A percentile compares a stretch with the other conserved stretches of the same genome.
phyloP scores from a whole-genome alignment of 352 stramenopile genomes.

The Globisporangium solare region DNA sequence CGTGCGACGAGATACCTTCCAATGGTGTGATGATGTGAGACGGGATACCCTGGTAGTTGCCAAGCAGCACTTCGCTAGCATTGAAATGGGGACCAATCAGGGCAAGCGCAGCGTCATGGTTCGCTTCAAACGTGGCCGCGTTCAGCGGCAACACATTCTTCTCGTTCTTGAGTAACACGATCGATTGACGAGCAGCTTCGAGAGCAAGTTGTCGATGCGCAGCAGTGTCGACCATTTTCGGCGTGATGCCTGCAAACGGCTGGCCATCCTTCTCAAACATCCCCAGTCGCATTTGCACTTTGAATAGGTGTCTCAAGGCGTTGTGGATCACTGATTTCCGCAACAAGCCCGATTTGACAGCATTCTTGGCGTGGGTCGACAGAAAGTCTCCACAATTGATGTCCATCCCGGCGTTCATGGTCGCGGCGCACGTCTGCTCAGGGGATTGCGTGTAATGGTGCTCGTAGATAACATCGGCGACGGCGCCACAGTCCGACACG shows the following conservation, averaged over 20 bases:
- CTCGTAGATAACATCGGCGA: constrained; percentile 68
- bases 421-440: constrained; percentile 45
- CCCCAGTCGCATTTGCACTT: constrained; percentile 85
- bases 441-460: constrained; percentile 81
- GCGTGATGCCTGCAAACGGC: constrained; percentile 51
- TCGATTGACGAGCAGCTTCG: constrained; percentile 60
- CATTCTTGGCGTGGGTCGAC: constrained; percentile 47
- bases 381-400: constrained; percentile 84
- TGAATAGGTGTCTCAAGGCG: constrained; percentile 76
- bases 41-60: constrained; percentile 71
- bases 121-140: constrained; percentile 13
- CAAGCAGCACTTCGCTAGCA: constrained; percentile 45
- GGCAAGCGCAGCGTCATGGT: constrained; percentile 25
- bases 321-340: constrained; percentile 47
- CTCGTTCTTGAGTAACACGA: constrained; percentile 91
- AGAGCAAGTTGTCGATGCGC: constrained; percentile 51
- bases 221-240: constrained; percentile 43
- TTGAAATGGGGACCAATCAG: constrained; percentile 82
- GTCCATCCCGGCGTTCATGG: constrained; percentile 71
- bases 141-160: constrained; percentile 51
- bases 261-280: constrained; percentile 82
- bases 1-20: constrained; percentile 31
- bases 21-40: constrained; percentile 60
- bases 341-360: constrained; percentile 62
- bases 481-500: constrained; percentile 88